Conservation (phyloP, 768 basidiomycete species). For the Kwoniella sp. region DNA sequence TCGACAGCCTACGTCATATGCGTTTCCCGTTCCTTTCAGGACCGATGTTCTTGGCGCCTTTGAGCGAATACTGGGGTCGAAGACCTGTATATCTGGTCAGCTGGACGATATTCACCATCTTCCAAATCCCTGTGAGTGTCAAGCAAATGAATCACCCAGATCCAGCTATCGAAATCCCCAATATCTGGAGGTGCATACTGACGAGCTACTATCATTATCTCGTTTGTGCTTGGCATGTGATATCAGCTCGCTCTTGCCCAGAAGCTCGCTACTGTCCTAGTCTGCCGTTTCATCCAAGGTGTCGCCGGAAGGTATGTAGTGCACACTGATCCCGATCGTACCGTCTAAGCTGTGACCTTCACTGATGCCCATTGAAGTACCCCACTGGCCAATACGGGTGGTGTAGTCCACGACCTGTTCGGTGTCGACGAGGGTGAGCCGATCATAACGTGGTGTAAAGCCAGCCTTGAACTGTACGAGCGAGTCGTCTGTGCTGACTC, state of each 20-base stretch:
- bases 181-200: no score
- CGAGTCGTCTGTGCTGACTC: slow-evolving; percentile 1
- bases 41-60: slow-evolving; percentile 39
- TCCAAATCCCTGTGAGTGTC: slow-evolving; percentile 36
- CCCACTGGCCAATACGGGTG: slow-evolving; percentile 41
- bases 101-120: slow-evolving; percentile 40
- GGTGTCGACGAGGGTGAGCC: slow-evolving; percentile 36
- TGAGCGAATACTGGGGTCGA: slow-evolving; percentile 30
- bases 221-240: neutral
- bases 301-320: slow-evolving; percentile 36
- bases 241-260: slow-evolving; percentile 30
- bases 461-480: no score
- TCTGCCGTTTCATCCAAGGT: slow-evolving; percentile 43
- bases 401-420: slow-evolving; percentile 43
- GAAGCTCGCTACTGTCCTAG: slow-evolving; percentile 34
- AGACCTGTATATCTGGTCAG: slow-evolving; percentile 41
- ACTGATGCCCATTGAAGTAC: slow-evolving; percentile 2
- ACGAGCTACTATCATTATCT: no score
- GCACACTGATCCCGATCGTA: no score
- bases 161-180: no score
- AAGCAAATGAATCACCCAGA: neutral
- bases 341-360: no score
- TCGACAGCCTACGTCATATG: no score
- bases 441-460: no score
- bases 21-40: slow-evolving; percentile 23